phyloP scores from a whole-genome alignment of 306 rosid genomes.

The Parietaria judaica region DNA sequence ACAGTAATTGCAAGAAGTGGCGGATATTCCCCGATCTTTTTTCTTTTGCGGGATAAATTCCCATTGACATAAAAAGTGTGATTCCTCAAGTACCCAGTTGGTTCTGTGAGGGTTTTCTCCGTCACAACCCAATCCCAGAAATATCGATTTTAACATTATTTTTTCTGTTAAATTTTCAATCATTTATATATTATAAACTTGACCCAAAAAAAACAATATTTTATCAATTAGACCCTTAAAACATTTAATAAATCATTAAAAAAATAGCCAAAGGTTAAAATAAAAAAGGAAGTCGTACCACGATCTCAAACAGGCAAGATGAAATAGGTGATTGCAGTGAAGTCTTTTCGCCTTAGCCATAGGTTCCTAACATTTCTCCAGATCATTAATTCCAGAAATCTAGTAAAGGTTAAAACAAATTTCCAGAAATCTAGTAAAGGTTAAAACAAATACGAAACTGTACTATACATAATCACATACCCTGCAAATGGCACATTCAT shows the following conservation, averaged over 20 bases:
- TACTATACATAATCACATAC: conserved; percentile 33
- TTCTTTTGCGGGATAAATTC: too few species aligned
- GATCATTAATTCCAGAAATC: conserved; percentile 19
- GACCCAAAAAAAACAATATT: too few species aligned
- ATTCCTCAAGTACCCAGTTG: too few species aligned
- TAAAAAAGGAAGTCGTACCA: conserved; percentile 48
- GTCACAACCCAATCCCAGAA: too few species aligned
- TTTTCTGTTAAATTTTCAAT: too few species aligned
- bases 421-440: conserved; percentile 15
- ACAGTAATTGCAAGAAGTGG: background rate
- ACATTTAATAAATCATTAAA: background rate
- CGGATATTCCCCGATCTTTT: too few species aligned
- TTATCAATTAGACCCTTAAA: too few species aligned
- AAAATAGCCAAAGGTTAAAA: background rate
- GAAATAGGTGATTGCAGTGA: conserved; percentile 91
- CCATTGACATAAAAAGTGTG: too few species aligned
- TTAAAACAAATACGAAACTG: conserved; percentile 6
- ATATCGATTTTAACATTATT: too few species aligned
- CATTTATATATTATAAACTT: too few species aligned
- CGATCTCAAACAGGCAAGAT: conserved; percentile 96
- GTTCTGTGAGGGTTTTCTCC: too few species aligned
- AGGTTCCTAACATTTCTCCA: conserved; percentile 61
- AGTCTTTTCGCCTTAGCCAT: conserved; percentile 97
- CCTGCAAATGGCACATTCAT: conserved; percentile 96
- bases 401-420: conserved; percentile 11